phyloP scores from a whole-genome alignment of 2,329 filamentous ascomycete species.

The Xylaria sp. region DNA sequence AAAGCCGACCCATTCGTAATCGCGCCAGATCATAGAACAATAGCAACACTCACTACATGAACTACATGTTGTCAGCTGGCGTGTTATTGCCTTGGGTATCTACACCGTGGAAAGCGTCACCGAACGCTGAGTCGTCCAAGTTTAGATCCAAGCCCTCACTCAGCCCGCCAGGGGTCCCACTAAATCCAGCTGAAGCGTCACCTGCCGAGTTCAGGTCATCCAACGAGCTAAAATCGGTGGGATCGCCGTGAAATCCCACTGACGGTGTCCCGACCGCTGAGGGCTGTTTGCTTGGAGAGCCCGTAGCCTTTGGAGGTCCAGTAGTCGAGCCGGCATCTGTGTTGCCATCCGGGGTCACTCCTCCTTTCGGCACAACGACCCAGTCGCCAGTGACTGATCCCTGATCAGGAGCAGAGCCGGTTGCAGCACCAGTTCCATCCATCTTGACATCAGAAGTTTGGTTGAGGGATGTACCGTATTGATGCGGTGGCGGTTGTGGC shows the following conservation, averaged over 20 bases:
- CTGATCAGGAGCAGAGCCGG: constrained; percentile 54
- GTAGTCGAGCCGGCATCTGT: constrained; percentile 29
- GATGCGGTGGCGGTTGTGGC: constrained; percentile 45
- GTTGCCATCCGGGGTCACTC: constrained; percentile 49
- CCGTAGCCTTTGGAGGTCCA: constrained; percentile 32
- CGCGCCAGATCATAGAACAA: background rate
- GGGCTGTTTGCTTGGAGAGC: constrained; percentile 43
- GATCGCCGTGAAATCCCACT: constrained; percentile 55
- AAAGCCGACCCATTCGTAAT: background rate
- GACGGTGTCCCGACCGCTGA: constrained; percentile 54
- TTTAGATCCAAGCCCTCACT: constrained; percentile 64
- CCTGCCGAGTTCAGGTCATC: constrained; percentile 73
- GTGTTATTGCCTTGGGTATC: constrained; percentile 43
- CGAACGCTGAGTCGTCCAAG: constrained; percentile 80
- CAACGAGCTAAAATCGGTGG: constrained; percentile 67
- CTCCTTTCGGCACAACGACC: constrained; percentile 74
- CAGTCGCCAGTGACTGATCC: constrained; percentile 67
- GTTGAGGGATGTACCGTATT: constrained; percentile 4
- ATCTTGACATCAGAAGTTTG: constrained; percentile 54
- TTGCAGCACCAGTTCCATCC: constrained; percentile 57
- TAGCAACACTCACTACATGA: constrained; percentile 33
- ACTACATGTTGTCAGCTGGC: constrained; percentile 38
- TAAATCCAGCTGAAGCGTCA: constrained; percentile 70
- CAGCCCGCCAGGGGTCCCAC: constrained; percentile 59
- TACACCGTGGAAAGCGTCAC: constrained; percentile 77